Evolutionary conservation across 345 rosid species (phyloP).

Genomic region (Citrus glauca): DNA sequence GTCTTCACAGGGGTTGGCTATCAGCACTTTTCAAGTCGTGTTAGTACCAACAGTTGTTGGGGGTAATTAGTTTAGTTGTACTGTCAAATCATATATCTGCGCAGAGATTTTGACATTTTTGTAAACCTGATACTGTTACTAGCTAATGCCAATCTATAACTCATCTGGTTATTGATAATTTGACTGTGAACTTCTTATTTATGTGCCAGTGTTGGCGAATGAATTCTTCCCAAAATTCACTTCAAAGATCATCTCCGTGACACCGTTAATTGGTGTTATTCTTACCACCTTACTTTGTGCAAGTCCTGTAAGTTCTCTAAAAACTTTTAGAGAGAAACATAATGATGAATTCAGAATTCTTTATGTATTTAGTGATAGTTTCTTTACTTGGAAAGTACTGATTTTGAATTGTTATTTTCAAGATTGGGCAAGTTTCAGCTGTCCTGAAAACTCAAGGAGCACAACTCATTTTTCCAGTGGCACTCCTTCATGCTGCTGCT

Average conservation of each 20-base stretch:
- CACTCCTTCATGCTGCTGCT: constrained; percentile 73
- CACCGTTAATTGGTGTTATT: constrained; percentile 90
- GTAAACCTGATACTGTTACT: background rate
- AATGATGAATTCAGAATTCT: background rate
- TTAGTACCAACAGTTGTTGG: constrained; percentile 81
- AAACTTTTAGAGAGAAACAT: background rate
- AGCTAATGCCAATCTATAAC: background rate
- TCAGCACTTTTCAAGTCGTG: constrained; percentile 98
- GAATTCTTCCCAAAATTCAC: constrained; percentile 95
- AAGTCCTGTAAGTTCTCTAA: constrained; percentile 72
- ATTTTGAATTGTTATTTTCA: constrained; percentile 10
- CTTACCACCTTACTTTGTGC: constrained; percentile 94
- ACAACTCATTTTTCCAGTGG: constrained; percentile 83
- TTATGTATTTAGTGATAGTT: constrained; percentile 2
- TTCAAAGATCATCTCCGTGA: constrained; percentile 67
- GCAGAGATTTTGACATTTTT: background rate
- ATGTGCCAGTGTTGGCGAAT: constrained; percentile 66
- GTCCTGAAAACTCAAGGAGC: constrained; percentile 89
- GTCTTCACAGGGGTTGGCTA: constrained; percentile 71
- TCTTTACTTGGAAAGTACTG: constrained; percentile 3
- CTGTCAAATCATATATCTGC: background rate
- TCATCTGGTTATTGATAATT: background rate
- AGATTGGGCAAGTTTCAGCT: constrained; percentile 95
- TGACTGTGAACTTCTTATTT: constrained; percentile 12
- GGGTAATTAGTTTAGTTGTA: constrained; percentile 42